These are phyloP conservation scores for Naganishia kalamii DNA, from an alignment of 768 basidiomycete genomes.

Conservation along the genomic window DNA sequence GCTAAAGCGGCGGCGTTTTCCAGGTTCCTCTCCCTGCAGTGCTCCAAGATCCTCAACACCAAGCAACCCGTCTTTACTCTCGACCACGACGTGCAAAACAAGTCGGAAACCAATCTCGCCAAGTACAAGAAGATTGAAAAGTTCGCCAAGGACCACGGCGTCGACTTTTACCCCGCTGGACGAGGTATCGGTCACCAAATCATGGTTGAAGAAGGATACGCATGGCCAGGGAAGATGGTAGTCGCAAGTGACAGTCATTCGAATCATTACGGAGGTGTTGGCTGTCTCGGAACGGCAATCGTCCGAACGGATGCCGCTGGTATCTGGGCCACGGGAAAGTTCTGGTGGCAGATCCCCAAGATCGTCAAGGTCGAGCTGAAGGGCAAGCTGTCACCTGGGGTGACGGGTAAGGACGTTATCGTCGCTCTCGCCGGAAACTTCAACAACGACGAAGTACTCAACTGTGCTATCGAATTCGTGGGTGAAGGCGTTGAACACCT, in stretches of 20 bases:
- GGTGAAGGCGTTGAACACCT: slow-evolving; percentile 77
- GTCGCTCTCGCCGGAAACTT: slow-evolving; percentile 93
- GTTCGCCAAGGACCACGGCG: slow-evolving; percentile 72
- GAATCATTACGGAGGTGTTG: slow-evolving; percentile 99
- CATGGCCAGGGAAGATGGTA: slow-evolving; percentile 89
- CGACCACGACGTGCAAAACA: slow-evolving; percentile 98
- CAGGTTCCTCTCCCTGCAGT: slow-evolving; percentile 92
- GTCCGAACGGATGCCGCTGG: slow-evolving; percentile 63
- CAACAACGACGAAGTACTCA: slow-evolving; percentile 92
- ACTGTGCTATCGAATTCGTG: slow-evolving; percentile 91
- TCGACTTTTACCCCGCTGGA: slow-evolving; percentile 97
- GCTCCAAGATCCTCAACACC: slow-evolving; percentile 70
- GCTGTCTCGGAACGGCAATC: slow-evolving; percentile 93
- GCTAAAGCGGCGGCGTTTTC: neutral
- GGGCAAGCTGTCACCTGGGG: slow-evolving; percentile 74
- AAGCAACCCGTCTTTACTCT: slow-evolving; percentile 89
- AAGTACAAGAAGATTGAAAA: slow-evolving; percentile 89
- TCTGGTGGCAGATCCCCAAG: slow-evolving; percentile 99
- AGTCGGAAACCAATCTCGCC: slow-evolving; percentile 74
- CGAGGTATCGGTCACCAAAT: slow-evolving; percentile 97
- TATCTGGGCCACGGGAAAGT: slow-evolving; percentile 96
- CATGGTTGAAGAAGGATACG: slow-evolving; percentile 96
- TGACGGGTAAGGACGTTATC: slow-evolving; percentile 97
- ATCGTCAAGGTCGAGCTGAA: slow-evolving; percentile 90
- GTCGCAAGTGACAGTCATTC: slow-evolving; percentile 95